A percentile compares a stretch with the other conserved stretches of the same genome.
Conservation (phyloP, 164 flowering plant genomes). For the Nymphaea thermarum region DNA sequence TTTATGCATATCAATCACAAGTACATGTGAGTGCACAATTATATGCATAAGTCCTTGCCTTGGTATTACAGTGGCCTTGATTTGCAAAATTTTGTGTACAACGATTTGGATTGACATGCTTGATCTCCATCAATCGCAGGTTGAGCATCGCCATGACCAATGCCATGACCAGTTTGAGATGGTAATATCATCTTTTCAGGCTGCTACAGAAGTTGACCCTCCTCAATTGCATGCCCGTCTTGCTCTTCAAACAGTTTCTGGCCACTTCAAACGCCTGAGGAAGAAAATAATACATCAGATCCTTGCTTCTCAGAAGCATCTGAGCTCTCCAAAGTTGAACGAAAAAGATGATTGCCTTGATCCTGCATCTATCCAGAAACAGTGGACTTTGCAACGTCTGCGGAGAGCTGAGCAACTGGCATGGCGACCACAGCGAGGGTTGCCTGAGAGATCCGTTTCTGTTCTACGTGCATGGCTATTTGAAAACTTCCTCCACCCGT, state of each 20-base stretch:
- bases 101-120: background rate
- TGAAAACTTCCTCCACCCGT: conserved; percentile 99
- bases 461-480: conserved; percentile 86
- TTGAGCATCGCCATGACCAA: conserved; percentile 60
- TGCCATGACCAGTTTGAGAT: conserved; percentile 71
- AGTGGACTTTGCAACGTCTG: conserved; percentile 81
- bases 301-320: conserved; percentile 31
- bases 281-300: conserved; percentile 67
- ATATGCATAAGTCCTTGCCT: background rate
- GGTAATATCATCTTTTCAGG: conserved; percentile 71
- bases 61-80: background rate
- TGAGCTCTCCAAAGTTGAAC: conserved; percentile 7
- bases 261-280: conserved; percentile 43
- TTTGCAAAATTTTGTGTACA: background rate
- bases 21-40: background rate
- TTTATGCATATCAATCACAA: background rate
- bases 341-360: conserved; percentile 41
- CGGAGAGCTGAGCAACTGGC: conserved; percentile 55
- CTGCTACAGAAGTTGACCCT: conserved; percentile 58
- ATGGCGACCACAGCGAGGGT: conserved; percentile 95
- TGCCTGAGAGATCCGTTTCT: conserved; percentile 83
- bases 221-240: conserved; percentile 59
- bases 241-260: conserved; percentile 61
- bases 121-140: conserved; percentile 26
- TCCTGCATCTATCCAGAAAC: conserved; percentile 53